Percentiles rank a stretch among this genome's conserved stretches.
Conservation (phyloP, 352 stramenopile species). For the Achlya hypogyna region DNA sequence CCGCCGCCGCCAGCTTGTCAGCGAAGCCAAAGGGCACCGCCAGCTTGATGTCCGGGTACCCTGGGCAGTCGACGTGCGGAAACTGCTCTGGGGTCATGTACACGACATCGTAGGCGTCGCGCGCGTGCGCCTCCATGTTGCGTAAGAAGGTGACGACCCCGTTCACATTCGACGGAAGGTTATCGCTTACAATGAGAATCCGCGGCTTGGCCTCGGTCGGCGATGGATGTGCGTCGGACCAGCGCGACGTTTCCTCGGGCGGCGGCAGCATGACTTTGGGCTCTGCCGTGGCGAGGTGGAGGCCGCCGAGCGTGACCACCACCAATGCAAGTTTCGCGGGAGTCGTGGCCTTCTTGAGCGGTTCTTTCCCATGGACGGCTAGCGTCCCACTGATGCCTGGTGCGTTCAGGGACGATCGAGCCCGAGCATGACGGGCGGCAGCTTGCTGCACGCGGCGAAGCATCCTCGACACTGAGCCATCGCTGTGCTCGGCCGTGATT, state of each 20-base stretch:
- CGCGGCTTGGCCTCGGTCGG: neutral
- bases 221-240: too few relatives aligned
- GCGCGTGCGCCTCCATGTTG: neutral
- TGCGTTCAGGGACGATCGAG: too few relatives aligned
- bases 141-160: neutral
- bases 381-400: too few relatives aligned
- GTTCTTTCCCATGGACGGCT: too few relatives aligned
- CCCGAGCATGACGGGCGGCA: neutral
- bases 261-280: too few relatives aligned
- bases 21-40: neutral
- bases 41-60: constrained; percentile 1
- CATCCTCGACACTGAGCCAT: neutral
- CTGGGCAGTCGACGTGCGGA: neutral
- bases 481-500: neutral
- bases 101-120: neutral
- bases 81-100: neutral
- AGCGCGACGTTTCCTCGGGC: too few relatives aligned
- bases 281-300: too few relatives aligned
- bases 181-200: constrained; percentile 1
- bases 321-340: too few relatives aligned
- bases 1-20: neutral
- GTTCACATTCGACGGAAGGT: neutral
- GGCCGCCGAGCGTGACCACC: too few relatives aligned
- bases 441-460: neutral
- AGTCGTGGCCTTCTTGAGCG: too few relatives aligned